Evolutionary conservation across 371 early-diverging fungal genomes (phyloP).

Genomic region (Rhizopus microsporus): DNA sequence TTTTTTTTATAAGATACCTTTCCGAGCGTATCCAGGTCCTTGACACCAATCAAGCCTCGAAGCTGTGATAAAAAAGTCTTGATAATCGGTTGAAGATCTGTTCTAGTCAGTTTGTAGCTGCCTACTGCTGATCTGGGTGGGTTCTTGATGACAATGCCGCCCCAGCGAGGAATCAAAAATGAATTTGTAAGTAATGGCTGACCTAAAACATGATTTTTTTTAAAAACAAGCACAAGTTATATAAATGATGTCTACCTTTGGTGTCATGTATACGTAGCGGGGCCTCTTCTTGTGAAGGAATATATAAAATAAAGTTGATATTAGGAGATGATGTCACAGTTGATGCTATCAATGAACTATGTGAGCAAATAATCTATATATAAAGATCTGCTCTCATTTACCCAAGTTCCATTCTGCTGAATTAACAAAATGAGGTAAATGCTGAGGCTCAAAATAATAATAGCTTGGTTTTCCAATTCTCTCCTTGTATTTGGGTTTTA

Average conservation of each 20-base stretch:
- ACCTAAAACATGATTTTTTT: slow-evolving; percentile 9
- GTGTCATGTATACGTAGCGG: slow-evolving; percentile 71
- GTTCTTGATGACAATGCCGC: slow-evolving; percentile 83
- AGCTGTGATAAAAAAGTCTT: slow-evolving; percentile 79
- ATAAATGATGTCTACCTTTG: slow-evolving; percentile 34
- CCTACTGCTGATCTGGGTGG: slow-evolving; percentile 23
- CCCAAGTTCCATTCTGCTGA: slow-evolving; percentile 91
- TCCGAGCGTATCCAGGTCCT: slow-evolving; percentile 32
- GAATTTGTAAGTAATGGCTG: slow-evolving; percentile 63
- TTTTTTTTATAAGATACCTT: background rate
- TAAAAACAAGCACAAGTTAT: background rate
- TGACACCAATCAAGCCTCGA: slow-evolving; percentile 78
- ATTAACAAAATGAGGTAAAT: slow-evolving; percentile 82
- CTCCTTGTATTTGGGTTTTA: slow-evolving; percentile 55
- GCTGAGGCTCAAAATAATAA: slow-evolving; percentile 56
- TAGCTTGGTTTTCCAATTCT: slow-evolving; percentile 39
- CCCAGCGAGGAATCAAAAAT: slow-evolving; percentile 93
- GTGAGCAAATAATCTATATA: background rate
- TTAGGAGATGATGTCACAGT: slow-evolving; percentile 79
- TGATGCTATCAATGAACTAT: slow-evolving; percentile 58
- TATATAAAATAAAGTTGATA: slow-evolving; percentile 85
- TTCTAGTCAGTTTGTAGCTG: slow-evolving; percentile 34
- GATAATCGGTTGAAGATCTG: slow-evolving; percentile 72
- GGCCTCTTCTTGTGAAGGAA: slow-evolving; percentile 66
- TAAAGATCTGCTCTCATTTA: slow-evolving; percentile 17